Base-by-base conservation (phyloP, 768 basidiomycete species). In the Astraeus odoratus region DNA sequence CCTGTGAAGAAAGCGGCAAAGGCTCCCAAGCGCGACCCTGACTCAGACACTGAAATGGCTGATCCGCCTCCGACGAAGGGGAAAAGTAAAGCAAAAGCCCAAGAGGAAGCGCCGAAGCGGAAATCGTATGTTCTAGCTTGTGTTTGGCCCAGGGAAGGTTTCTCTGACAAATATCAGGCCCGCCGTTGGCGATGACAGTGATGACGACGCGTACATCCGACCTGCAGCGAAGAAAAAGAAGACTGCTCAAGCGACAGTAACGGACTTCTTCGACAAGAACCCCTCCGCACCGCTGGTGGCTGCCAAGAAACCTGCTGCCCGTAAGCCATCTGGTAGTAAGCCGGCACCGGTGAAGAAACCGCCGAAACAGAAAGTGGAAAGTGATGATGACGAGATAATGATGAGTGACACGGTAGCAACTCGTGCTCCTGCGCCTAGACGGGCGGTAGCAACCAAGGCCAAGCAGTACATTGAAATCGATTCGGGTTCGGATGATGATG, bases 381-480 rank as follows among this genome's bases (percentile, higher is more conserved):
- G 64, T 27, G 72, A 73, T 20, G 71, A 73, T 38, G 74, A 76
- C 8, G 76, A 73, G 19, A 61, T 63, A 26, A 61, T 60, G n/a
- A 60, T 69, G 49, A 73, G 75, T 31, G 74, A 72, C 9, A 52
- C 67, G 15, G 66, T 66, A 6, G 73, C 73, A 34, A 47, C 66
- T 23, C 74, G 74, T 3, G 54, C 61, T 9, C 57, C 64, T 16
- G 66, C 68, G 19, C 70, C 75, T 10, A 67, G 68, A 43, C 74
- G 81, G 20, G 68, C 75, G n/a, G 73, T 72, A 9, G 59, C 72
- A 45, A 69, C 65, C 8, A 66, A 68, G 34, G 56, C 70, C 43
- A 81, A 79, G 71, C 78, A 80, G 51, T 86, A 80, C 61, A 68
- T 84, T 9, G 82, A 83, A 52, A 68, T 83, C 34, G 59, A 59